These are phyloP conservation scores for Vanrija sp. DNA, from an alignment of 1,284 basidiomycete genomes.

Conservation along the genomic window DNA sequence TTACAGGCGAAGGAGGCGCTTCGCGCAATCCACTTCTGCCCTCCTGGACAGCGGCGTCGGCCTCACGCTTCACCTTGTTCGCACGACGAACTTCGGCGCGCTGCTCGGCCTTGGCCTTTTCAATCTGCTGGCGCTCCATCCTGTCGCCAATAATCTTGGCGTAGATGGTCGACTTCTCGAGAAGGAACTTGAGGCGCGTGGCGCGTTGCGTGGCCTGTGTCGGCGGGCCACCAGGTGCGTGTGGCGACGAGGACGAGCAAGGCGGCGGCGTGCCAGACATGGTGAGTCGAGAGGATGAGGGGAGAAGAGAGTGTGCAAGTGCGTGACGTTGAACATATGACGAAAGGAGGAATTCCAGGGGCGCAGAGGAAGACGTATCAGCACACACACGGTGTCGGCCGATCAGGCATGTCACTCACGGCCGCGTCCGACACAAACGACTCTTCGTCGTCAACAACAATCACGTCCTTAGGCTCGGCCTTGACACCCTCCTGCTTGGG, in stretches of 20 bases:
- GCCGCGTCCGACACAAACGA: too few relatives aligned
- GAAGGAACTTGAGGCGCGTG: conserved; percentile 34
- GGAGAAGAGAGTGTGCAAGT: not conserved
- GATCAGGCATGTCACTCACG: too few relatives aligned
- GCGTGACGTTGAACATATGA: not conserved
- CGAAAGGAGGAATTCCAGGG: too few relatives aligned
- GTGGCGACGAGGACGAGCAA: not conserved
- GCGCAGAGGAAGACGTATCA: too few relatives aligned
- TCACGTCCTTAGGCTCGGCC: too few relatives aligned
- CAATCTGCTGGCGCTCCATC: conserved; percentile 49
- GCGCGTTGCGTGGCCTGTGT: conserved; percentile 35
- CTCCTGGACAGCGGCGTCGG: conserved; percentile 11
- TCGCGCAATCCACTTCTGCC: not conserved
- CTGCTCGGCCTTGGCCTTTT: conserved; percentile 40
- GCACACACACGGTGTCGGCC: too few relatives aligned
- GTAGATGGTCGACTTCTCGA: conserved; percentile 49
- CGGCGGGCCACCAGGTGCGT: not conserved
- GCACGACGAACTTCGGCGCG: conserved; percentile 39
- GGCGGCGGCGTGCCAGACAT: not conserved
- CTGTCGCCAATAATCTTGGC: conserved; percentile 50
- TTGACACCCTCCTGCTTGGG: too few relatives aligned
- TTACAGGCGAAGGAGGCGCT: not conserved
- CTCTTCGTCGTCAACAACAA: too few relatives aligned
- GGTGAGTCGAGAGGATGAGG: too few relatives aligned
- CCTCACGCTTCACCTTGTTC: conserved; percentile 44